These are phyloP conservation scores for Periglandula ipomoeae DNA, from an alignment of 2,329 filamentous ascomycete species.

Conservation along the genomic window DNA sequence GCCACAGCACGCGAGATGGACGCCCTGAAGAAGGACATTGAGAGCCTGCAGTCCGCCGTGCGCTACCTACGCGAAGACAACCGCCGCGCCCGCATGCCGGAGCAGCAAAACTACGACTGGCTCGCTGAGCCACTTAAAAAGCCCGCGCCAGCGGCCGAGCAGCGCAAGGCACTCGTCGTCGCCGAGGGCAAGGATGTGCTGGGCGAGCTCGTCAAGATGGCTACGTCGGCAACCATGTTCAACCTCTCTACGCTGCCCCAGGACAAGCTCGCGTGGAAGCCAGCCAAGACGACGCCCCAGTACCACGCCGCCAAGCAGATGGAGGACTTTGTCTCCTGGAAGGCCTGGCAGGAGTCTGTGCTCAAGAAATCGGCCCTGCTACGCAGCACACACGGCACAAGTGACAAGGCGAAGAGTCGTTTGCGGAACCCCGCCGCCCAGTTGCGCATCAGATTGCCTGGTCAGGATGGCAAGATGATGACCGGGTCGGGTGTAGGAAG, in stretches of 20 bases:
- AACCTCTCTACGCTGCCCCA: conserved; percentile 48
- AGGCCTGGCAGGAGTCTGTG: conserved; percentile 46
- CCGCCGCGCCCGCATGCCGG: conserved; percentile 47
- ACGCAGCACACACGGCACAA: conserved; percentile 11
- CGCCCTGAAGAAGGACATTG: conserved; percentile 59
- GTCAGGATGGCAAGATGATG: conserved; percentile 33
- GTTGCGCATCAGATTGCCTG: conserved; percentile 41
- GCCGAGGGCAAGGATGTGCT: conserved; percentile 57
- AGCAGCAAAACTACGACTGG: conserved; percentile 52
- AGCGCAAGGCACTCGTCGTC: conserved; percentile 41
- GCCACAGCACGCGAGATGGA: conserved; percentile 67
- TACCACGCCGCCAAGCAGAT: conserved; percentile 57
- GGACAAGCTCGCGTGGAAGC: conserved; percentile 58
- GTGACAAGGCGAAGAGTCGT: conserved; percentile 10
- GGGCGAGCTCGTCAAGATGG: conserved; percentile 54
- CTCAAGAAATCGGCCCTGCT: conserved; percentile 41
- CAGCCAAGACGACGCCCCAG: conserved; percentile 52
- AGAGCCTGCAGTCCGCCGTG: conserved; percentile 53
- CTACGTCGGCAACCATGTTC: conserved; percentile 45
- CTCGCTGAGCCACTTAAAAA: conserved; percentile 48
- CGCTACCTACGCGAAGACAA: conserved; percentile 61
- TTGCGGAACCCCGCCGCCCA: conserved; percentile 32
- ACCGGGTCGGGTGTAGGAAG: conserved; percentile 21
- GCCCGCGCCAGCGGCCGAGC: conserved; percentile 33
- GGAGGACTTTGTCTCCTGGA: conserved; percentile 57